A percentile compares a stretch with the other conserved stretches of the same genome.
phyloP scores from a whole-genome alignment of 2,329 filamentous ascomycete species.

The Hymenoscyphus fructigenus region DNA sequence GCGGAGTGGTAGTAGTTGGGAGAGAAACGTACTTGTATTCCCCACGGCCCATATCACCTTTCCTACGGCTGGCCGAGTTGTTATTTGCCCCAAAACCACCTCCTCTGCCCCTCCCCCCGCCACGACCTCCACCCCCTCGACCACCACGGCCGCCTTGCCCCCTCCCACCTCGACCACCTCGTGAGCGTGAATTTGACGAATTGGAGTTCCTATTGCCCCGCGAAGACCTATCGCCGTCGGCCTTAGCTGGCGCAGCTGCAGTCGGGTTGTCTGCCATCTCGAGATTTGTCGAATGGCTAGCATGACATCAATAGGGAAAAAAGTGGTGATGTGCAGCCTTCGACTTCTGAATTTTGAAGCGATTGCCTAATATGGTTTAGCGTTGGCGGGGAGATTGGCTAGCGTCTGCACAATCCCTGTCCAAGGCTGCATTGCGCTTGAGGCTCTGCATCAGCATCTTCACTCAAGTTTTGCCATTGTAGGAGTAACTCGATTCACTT shows the following conservation, averaged over 20 bases:
- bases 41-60: constrained; percentile 63
- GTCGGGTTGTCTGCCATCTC: constrained; percentile 32
- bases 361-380: constrained; percentile 6
- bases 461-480: neutral
- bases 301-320: constrained; percentile 24
- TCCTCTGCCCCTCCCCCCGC: constrained; percentile 32
- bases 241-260: constrained; percentile 16
- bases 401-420: neutral
- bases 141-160: constrained; percentile 17
- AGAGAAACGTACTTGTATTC: constrained; percentile 58
- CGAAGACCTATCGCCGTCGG: constrained; percentile 4
- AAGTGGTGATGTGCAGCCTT: neutral
- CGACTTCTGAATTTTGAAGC: neutral
- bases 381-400: neutral
- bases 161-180: constrained; percentile 11
- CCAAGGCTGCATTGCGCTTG: neutral
- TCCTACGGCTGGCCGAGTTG: constrained; percentile 52
- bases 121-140: constrained; percentile 20
- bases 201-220: constrained; percentile 19
- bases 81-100: constrained; percentile 43
- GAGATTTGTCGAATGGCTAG: constrained; percentile 21
- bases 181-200: constrained; percentile 12
- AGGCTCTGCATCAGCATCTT: neutral
- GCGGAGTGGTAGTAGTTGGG: constrained; percentile 20
- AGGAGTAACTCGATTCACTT: neutral